These are phyloP conservation scores for Eucalyptus rudis DNA, from an alignment of 345 rosid species.

Conservation along the genomic window DNA sequence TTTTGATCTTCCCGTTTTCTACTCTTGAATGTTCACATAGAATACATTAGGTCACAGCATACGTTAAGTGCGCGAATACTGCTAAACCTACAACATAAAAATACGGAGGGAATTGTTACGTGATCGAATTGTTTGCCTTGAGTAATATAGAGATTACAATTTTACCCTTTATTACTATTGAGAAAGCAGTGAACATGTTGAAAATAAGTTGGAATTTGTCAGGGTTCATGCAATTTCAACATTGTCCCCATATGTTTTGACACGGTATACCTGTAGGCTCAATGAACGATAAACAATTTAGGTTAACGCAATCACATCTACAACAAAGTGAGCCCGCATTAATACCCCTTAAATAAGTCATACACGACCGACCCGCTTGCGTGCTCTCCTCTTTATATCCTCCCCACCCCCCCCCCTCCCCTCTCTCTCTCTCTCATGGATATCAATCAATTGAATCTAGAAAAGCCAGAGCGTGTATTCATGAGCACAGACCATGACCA, in stretches of 20 bases:
- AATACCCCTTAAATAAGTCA: not conserved
- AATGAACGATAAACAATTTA: not conserved
- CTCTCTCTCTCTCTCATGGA: not conserved
- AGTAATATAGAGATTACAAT: not conserved
- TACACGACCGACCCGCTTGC: not conserved
- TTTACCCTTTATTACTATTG: not conserved
- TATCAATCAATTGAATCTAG: not conserved
- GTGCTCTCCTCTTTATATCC: not conserved
- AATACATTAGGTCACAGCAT: not conserved
- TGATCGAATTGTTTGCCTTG: not conserved
- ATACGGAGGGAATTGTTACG: not conserved
- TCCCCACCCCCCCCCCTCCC: accelerated
- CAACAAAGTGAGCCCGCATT: not conserved
- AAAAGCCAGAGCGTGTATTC: not conserved
- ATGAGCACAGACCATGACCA: slow-evolving; percentile 1
- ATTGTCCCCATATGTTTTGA: not conserved
- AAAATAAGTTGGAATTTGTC: not conserved
- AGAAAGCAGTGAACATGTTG: not conserved
- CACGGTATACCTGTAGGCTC: not conserved
- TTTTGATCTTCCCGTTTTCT: not conserved
- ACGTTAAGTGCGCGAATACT: not conserved
- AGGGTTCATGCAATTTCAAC: not conserved
- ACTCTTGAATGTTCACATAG: not conserved
- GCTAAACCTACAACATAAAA: not conserved
- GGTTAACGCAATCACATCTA: not conserved